These are phyloP conservation scores for Backusella circina DNA, from an alignment of 192 early-diverging fungal species.

Conservation along the genomic window DNA sequence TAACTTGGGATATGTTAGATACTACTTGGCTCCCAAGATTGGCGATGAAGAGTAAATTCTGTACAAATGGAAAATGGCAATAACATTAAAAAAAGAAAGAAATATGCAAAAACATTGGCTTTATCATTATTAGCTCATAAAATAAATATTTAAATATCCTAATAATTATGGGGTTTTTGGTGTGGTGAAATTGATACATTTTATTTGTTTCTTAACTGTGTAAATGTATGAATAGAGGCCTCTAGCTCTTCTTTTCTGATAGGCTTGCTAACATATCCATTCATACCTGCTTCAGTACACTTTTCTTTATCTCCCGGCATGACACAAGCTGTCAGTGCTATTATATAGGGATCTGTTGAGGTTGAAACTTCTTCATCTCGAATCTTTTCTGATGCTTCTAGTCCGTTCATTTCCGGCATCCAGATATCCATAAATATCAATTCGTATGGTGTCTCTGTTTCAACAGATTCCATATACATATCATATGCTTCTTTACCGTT, in stretches of 20 bases:
- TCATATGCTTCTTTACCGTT: conserved; percentile 27
- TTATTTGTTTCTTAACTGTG: neutral
- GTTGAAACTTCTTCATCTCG: neutral
- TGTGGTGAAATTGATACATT: neutral
- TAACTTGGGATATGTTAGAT: conserved; percentile 88
- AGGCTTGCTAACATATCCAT: conserved; percentile 48
- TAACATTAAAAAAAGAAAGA: neutral
- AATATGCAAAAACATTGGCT: neutral
- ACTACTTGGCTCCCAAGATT: conserved; percentile 63
- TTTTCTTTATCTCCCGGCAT: conserved; percentile 29
- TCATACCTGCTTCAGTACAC: conserved; percentile 39
- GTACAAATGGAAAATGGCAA: neutral
- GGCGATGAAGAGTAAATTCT: conserved; percentile 17
- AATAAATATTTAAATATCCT: neutral
- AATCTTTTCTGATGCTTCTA: conserved; percentile 40
- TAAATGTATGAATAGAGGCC: conserved; percentile 12
- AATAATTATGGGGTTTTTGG: neutral
- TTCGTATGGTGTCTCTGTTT: conserved; percentile 9
- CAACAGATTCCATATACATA: conserved; percentile 8
- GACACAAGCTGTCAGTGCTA: conserved; percentile 31
- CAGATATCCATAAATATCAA: conserved; percentile 46
- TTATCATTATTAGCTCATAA: neutral
- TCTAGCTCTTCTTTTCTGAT: conserved; percentile 44
- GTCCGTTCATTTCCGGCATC: conserved; percentile 49
- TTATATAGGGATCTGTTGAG: conserved; percentile 16